Evolutionary conservation across 2,329 filamentous ascomycete species (phyloP), one percentile per base, ranked within the genome.

Genomic region (Myriosclerotinia scirpicola): DNA sequence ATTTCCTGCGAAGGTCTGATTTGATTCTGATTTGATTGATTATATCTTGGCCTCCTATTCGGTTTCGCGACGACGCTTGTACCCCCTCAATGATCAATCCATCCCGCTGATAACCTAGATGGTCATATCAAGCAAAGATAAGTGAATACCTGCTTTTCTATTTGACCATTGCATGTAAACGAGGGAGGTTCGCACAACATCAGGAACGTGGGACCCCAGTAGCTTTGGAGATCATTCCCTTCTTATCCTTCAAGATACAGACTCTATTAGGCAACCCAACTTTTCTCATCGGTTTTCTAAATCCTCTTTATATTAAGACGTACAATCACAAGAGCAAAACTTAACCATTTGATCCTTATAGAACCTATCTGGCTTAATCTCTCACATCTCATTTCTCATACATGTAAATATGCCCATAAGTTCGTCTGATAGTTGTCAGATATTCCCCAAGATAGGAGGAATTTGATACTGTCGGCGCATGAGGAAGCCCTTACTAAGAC

Each of bases 11-110:
- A 44, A 36, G 44, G 34, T 34, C 63, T 60, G 46, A 34, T 59
- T 52, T 22, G 44, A 48, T n/a, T 8, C 11, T 48, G 20, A 48
- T 58, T 58, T 58, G 44, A 30, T 58, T 58, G 63, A 65, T 65
- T 59, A 42, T 40, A 50, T 59, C 54, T 52, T 65, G 63, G 54
- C 63, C 54, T 65, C 54, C 34, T 50, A 65, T 65, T 65, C 63
- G 63, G 26, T 56, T 64, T 30, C 30, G 22, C 54, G 46, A 48
- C 44, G 34, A 60, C 44, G 44, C 42, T 52, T 36, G 22, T 52
- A 40, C 52, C 40, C 40, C 14, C 40, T 26, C 42, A 30, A 22
- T 4, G 15, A 26, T 36, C 26, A n/a, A 38, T 63, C 36, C 5
- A 30, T 40, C 50, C 40, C 53, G 17, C 62, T 58, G 62, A 56